These are phyloP conservation scores for Sugiyamaella neomexicana DNA, from an alignment of 1,139 yeast species.

Conservation along the genomic window DNA sequence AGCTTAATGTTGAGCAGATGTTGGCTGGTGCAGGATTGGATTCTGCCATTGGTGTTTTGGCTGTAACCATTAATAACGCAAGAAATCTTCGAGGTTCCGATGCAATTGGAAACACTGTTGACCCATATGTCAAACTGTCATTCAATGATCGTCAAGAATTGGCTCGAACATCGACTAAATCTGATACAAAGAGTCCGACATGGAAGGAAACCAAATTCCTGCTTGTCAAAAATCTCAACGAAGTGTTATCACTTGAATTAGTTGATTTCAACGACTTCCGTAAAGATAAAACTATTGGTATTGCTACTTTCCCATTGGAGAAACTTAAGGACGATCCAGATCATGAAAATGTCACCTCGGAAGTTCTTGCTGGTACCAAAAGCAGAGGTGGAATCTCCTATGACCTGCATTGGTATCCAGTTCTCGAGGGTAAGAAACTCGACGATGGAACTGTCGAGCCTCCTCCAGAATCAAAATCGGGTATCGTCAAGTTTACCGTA, in stretches of 20 bases:
- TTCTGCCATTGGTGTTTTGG: slow-evolving; percentile 84
- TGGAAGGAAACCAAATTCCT: slow-evolving; percentile 82
- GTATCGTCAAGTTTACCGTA: slow-evolving; percentile 72
- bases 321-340: slow-evolving; percentile 54
- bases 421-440: slow-evolving; percentile 68
- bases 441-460: slow-evolving; percentile 86
- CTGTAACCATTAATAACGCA: slow-evolving; percentile 66
- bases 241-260: slow-evolving; percentile 69
- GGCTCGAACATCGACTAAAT: slow-evolving; percentile 66
- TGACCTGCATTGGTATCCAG: slow-evolving; percentile 75
- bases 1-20: slow-evolving; percentile 86
- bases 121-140: slow-evolving; percentile 76
- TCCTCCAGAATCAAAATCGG: slow-evolving; percentile 91
- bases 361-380: slow-evolving; percentile 72
- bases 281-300: slow-evolving; percentile 80
- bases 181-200: slow-evolving; percentile 66
- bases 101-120: slow-evolving; percentile 72
- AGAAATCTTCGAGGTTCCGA: slow-evolving; percentile 66
- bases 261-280: slow-evolving; percentile 75
- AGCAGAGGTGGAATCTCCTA: slow-evolving; percentile 72
- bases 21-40: slow-evolving; percentile 79
- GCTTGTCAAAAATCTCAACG: slow-evolving; percentile 72
- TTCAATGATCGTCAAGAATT: slow-evolving; percentile 49
- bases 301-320: slow-evolving; percentile 73
- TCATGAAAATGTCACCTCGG: slow-evolving; percentile 53